Evolutionary conservation across 1,284 basidiomycete genomes (phyloP), one percentile per base, ranked within the genome.

Genomic region (Xerocomus subilludens): DNA sequence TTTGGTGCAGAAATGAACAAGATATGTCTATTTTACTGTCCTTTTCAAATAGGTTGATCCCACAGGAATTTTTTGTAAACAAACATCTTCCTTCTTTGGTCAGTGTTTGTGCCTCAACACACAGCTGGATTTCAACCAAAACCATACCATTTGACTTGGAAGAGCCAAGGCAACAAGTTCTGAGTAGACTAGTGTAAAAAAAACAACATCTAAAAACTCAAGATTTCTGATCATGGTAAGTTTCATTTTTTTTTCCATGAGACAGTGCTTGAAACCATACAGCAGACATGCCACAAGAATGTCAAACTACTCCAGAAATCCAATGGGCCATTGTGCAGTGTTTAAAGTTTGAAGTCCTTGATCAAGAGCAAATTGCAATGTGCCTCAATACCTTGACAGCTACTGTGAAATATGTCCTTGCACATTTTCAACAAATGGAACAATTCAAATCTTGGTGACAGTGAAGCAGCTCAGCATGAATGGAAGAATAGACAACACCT

Each of bases 61-160:
- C 38, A 42, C 38, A 16, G 16, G 38, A 42, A 42, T 42, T 42
- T 45, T 45, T 18, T 45, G 42, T 45, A 45, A 45, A 73, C 97
- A 97, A 70, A 73, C 35, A 25, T 11, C 42, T 58, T 21, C 21
- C 25, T 53, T 30, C 69, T 47, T 60, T 36, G 21, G 59, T 64
- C 36, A 6, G 7, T 9, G n/a, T 45, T 69, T 72, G 55, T 64
- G 38, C 33, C 53, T 73, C 64, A 73, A 73, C 64, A 5, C 14
- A 35, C 35, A 32, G 18, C 16, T 16, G 16, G 55, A 75, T 70
- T 45, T 66, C 10, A 3, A n/a, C 63, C 18, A 30, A 62, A 62
- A 74, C 5, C 13, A 23, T n/a, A 49, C 56, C 33, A 53, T 18
- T 74, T 25, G 16, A 74, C 71, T 66, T 58, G n/a, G 60, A 49